Conservation (phyloP, 2,329 filamentous ascomycete species). For the Diaporthe citriasiana region DNA sequence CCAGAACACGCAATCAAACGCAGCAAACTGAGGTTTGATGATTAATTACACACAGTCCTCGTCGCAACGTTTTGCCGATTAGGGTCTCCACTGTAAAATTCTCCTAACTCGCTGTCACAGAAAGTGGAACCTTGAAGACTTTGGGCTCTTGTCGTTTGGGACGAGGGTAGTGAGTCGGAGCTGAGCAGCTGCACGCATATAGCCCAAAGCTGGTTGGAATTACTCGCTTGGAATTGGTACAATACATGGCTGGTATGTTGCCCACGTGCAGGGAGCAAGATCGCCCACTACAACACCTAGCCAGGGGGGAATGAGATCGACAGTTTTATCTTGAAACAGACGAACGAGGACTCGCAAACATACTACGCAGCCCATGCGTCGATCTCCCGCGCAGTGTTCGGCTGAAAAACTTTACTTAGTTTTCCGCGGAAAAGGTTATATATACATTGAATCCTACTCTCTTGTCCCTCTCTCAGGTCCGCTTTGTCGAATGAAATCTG, state of each 20-base stretch:
- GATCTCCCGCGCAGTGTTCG: background rate
- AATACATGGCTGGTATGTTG: no score
- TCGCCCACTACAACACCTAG: background rate
- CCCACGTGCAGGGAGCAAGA: background rate
- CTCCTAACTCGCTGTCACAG: background rate
- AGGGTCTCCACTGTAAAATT: background rate
- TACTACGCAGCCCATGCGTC: background rate
- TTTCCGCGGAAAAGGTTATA: background rate
- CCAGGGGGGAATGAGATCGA: background rate
- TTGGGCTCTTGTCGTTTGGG: background rate
- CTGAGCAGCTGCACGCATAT: no score
- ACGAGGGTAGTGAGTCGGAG: background rate
- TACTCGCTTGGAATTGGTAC: background rate
- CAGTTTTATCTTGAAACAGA: background rate
- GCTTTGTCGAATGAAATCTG: background rate
- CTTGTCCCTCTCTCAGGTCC: background rate
- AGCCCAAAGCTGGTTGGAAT: background rate
- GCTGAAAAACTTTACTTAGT: no score
- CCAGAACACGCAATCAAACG: slow-evolving; percentile 1
- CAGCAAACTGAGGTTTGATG: background rate
- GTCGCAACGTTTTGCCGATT: background rate
- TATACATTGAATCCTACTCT: background rate
- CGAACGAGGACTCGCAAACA: background rate
- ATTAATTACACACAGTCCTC: background rate
- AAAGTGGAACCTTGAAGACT: background rate